Base-by-base conservation (phyloP, 768 basidiomycete genomes). In the Boletus subparvulus region DNA sequence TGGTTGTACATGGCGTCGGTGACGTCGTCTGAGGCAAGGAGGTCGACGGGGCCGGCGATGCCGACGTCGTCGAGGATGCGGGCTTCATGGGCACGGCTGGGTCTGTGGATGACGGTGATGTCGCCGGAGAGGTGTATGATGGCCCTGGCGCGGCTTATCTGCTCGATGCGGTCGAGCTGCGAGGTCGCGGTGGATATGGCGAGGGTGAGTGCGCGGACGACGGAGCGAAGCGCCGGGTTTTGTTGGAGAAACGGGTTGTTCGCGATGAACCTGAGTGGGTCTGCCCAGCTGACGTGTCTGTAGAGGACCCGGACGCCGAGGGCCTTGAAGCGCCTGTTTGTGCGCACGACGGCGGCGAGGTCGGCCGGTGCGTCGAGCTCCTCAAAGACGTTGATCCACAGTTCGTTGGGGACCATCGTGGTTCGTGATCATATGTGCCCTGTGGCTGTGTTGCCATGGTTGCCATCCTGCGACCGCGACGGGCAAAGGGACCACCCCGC, bases 331-430 rank as follows among this genome's bases (percentile, higher is more conserved):
- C 52, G 65, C 24, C 52, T 71, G 63, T 55, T 71, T 0, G 73
- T 58, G 52, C 67, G 62, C 2, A 74, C 69, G 50, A 77, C 59
- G 51, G 56, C 55, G 36, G 69, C 65, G 47, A 77, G 61, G 60
- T 75, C 73, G n/a, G 36, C 41, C 0, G 73, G 65, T 0, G 56
- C 46, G 42, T 68, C 69, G 33, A 77, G 60, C 8, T 66, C 60
- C 36, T 74, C 75, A 42, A 77, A 77, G 32, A 77, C 69, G 50
- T 60, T 58, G 61, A 76, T 62, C 76, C 76, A 77, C 2, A 77
- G 63, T 40, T 77, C 76, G 41, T 67, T 69, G 3, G 76, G 76
- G 32, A 77, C 52, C 62, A 67, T 67, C 44, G 28, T 50, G 47
- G 45, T 54, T 46, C 10, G 19, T n/a, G 42, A 30, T 57, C 51